Conservation (phyloP, 495 filamentous ascomycete species). For the Physcia stellaris region DNA sequence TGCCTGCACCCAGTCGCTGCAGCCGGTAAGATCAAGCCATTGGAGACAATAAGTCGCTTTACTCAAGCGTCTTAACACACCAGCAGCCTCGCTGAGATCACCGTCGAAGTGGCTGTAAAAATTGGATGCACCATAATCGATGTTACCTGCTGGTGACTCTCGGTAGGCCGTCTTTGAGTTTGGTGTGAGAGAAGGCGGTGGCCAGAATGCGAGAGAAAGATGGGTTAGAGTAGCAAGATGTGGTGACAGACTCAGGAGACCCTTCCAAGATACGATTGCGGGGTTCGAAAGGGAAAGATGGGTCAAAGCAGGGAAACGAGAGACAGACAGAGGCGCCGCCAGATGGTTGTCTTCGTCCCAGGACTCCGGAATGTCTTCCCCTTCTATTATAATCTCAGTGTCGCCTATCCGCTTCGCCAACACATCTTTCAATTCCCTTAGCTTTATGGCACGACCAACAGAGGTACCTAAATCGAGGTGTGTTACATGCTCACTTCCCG, state of each 20-base stretch:
- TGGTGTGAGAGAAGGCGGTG: conserved; percentile 53
- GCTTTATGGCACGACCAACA: conserved; percentile 40
- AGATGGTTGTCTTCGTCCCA: not conserved
- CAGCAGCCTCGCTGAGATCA: conserved; percentile 57
- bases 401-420: conserved; percentile 7
- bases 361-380: not conserved
- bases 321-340: conserved; percentile 3
- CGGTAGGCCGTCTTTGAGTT: conserved; percentile 39
- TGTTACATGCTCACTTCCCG: conserved; percentile 37
- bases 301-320: conserved; percentile 33
- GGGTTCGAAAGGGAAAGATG: conserved; percentile 42
- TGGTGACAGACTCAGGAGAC: conserved; percentile 46
- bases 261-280: conserved; percentile 45
- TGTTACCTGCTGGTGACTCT: conserved; percentile 29
- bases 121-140: conserved; percentile 49
- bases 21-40: conserved; percentile 73
- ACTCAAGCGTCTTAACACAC: conserved; percentile 55
- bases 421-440: conserved; percentile 46
- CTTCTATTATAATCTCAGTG: not conserved
- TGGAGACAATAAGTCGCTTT: conserved; percentile 53
- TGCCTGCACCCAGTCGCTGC: conserved; percentile 53
- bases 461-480: conserved; percentile 53
- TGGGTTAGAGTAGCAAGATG: conserved; percentile 56
- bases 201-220: conserved; percentile 71
- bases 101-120: conserved; percentile 48